Base-by-base conservation (phyloP, 768 basidiomycete genomes). In the Naganishia vishniacii region DNA sequence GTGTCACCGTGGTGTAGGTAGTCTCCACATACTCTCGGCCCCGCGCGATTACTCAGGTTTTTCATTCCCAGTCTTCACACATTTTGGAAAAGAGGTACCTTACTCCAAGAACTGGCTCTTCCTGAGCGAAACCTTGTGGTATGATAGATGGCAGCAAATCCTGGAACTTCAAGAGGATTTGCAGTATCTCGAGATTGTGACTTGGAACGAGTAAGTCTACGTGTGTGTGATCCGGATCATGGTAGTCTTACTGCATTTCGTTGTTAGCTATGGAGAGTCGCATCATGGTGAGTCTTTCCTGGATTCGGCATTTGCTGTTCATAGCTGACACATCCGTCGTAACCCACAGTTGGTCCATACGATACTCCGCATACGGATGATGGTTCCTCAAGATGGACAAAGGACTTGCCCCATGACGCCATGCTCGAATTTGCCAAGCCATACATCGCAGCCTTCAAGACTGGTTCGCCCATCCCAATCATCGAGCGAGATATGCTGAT, bases 51-150 rank as follows among this genome's bases (percentile, higher is more conserved):
- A 23, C 12, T 1, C 4, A 11, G 31, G 60, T 16, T 32, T 37
- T 16, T 63, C 34, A 25, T 41, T 20, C 15, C 9, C 51, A 71
- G 69, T 77, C 71, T 72, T 66, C 42, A 75, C 76, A 1, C 76
- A 77, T 59, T 75, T 75, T 44, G 71, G 72, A 13, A 60, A 65
- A 34, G 73, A 74, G 41, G 72, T 73, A 8, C 62, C 75, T 11
- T 77, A 72, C 58, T 59, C 68, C 48, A 77, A 77, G 65, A 78
- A 78, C 70, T 78, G 74, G 73, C 23, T 75, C 12, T 78, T 75
- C 69, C 68, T 72, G 61, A 71, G 71, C 46, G 76, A 77, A 60
- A 62, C 68, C 15, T 63, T 77, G 0, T 75, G 72, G 73, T 70
- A 72, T 64, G 67, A 71, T 23, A 56, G 76, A 40, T 76, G 76